Conservation (phyloP, 352 stramenopile genomes). For the Hyaloperonospora arabidopsidis region DNA sequence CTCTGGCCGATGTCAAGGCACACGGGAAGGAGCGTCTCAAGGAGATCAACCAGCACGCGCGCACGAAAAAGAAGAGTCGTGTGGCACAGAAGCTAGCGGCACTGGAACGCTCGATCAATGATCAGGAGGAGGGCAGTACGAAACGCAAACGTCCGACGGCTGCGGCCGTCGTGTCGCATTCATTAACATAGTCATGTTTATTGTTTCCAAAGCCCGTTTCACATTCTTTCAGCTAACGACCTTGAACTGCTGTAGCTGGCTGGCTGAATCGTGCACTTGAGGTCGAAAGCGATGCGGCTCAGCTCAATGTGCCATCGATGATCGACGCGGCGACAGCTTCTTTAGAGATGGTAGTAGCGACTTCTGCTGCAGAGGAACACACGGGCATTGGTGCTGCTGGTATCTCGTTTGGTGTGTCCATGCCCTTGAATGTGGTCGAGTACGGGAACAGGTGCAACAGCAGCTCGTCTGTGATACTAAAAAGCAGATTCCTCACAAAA, state of each 20-base stretch:
- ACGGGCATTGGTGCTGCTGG: conserved; percentile 1
- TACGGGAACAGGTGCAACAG: conserved; percentile 73
- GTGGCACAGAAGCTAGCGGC: conserved; percentile 74
- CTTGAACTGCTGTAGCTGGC: conserved; percentile 13
- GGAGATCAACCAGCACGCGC: conserved; percentile 73
- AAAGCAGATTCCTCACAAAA: conserved; percentile 83
- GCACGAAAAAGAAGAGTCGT: conserved; percentile 82
- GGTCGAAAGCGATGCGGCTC: conserved; percentile 5
- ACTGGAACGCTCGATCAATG: conserved; percentile 72
- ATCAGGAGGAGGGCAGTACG: conserved; percentile 57
- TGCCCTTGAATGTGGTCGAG: conserved; percentile 41
- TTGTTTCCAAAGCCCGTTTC: conserved; percentile 11
- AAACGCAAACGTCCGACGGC: conserved; percentile 39
- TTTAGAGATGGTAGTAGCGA: conserved; percentile 17
- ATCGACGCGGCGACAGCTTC: conserved; percentile 20
- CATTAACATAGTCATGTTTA: conserved; percentile 17
- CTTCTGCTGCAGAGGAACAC: conserved; percentile 15
- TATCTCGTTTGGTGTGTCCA: conserved; percentile 11
- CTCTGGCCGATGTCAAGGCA: conserved; percentile 55
- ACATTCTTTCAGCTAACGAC: conserved; percentile 18
- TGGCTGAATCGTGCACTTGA: conserved; percentile 9
- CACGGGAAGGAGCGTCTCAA: conserved; percentile 77
- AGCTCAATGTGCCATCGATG: conserved; percentile 12
- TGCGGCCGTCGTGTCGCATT: conserved; percentile 28
- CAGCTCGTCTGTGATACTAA: conserved; percentile 71